A percentile compares a stretch with the other conserved stretches of the same genome.
These are phyloP conservation scores for Hondaea fermentalgiana DNA, from an alignment of 108 stramenopile genomes.

Conservation along the genomic window DNA sequence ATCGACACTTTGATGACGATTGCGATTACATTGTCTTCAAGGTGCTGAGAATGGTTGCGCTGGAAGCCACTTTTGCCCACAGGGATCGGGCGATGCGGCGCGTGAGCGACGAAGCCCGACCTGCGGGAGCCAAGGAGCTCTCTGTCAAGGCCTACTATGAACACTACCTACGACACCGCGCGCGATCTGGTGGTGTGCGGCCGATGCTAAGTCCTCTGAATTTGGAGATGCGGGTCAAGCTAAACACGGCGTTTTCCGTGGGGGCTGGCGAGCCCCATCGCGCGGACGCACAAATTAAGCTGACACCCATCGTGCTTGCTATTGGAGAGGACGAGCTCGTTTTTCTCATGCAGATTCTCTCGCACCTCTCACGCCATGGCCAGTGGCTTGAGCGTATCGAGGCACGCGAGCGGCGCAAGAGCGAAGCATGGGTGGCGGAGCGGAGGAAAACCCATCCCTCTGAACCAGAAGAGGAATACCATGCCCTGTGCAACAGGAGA, in stretches of 20 bases:
- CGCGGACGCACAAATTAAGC: neutral
- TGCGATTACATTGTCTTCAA: conserved; percentile 15
- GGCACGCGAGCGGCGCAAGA: neutral
- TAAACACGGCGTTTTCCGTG: neutral
- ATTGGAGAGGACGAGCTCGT: neutral
- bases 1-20: neutral
- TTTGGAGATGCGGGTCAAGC: neutral
- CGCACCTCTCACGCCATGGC: neutral
- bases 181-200: neutral
- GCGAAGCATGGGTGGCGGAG: neutral
- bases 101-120: neutral
- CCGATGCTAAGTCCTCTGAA: neutral
- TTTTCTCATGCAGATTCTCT: neutral
- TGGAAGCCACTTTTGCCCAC: neutral
- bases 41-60: neutral
- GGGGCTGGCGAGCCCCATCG: neutral
- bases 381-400: neutral
- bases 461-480: neutral
- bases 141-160: neutral
- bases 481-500: neutral
- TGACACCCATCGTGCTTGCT: neutral
- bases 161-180: neutral
- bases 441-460: neutral
- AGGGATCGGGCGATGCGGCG: neutral
- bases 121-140: neutral